Conservation (phyloP, 345 rosid species). For the Aethionema arabicum region DNA sequence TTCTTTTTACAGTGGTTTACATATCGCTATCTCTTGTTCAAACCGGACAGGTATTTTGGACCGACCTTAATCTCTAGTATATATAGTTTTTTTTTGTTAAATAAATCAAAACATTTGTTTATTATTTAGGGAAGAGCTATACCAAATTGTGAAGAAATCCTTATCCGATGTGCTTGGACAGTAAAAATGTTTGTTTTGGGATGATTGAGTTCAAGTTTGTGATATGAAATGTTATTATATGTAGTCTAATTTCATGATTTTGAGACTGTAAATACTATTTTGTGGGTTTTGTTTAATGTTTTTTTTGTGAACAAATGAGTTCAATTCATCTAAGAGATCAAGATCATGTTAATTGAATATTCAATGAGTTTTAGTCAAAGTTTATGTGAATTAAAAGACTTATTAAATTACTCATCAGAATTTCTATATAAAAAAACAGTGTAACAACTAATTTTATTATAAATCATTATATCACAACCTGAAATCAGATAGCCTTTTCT, state of each 20-base stretch:
- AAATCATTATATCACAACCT: too few species aligned
- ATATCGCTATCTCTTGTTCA: slow-evolving; percentile 89
- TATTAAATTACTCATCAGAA: too few species aligned
- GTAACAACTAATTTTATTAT: too few species aligned
- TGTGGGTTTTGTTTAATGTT: slow-evolving; percentile 27
- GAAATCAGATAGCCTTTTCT: too few species aligned
- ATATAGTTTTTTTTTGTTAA: not conserved
- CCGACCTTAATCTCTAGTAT: not conserved
- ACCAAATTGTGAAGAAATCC: slow-evolving; percentile 58
- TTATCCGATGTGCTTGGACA: slow-evolving; percentile 62
- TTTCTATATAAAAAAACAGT: too few species aligned
- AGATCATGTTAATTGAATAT: too few species aligned
- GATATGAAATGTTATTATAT: slow-evolving; percentile 21
- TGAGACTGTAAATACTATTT: slow-evolving; percentile 28
- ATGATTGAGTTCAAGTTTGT: slow-evolving; percentile 27
- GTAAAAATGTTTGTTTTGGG: slow-evolving; percentile 37
- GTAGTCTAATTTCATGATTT: slow-evolving; percentile 2
- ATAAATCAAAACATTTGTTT: not conserved
- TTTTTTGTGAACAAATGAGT: slow-evolving; percentile 9
- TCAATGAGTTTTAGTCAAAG: too few species aligned
- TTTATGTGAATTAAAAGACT: too few species aligned
- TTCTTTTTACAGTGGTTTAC: slow-evolving; percentile 69
- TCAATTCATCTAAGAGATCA: slow-evolving; percentile 1
- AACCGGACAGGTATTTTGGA: slow-evolving; percentile 62
- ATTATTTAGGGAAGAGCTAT: slow-evolving; percentile 66